Evolutionary conservation across 2,329 filamentous ascomycete genomes (phyloP).

Genomic region (Helminthosporium solani): DNA sequence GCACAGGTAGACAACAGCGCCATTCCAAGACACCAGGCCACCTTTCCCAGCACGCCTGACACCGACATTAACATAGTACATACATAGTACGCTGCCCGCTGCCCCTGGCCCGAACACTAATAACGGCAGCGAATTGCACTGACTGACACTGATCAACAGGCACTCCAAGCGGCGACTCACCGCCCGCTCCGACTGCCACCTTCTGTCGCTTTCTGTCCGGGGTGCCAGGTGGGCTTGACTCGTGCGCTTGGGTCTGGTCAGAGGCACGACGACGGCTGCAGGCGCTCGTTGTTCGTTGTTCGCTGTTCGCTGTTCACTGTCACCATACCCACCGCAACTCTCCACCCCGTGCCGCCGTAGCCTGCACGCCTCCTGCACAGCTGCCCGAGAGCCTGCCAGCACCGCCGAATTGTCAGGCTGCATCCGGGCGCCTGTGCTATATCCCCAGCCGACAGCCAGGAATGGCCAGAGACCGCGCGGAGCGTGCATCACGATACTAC

Average conservation of each 20-base stretch:
- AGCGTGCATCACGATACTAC: constrained; percentile 33
- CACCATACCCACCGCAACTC: constrained; percentile 29
- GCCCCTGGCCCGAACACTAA: too few species aligned
- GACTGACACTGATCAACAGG: constrained; percentile 32
- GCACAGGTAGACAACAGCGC: constrained; percentile 29
- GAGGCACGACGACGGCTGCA: constrained; percentile 22
- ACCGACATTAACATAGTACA: constrained; percentile 18
- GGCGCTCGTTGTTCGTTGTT: too few species aligned
- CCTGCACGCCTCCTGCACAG: constrained; percentile 33
- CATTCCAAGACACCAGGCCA: constrained; percentile 27
- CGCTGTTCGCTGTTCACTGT: constrained; percentile 34
- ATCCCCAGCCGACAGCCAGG: constrained; percentile 28
- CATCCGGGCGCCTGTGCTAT: constrained; percentile 28
- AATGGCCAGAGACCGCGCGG: constrained; percentile 38
- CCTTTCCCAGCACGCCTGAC: constrained; percentile 29
- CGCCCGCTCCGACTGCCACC: constrained; percentile 36
- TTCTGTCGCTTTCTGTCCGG: constrained; percentile 14
- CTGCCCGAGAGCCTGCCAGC: constrained; percentile 34
- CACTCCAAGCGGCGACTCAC: constrained; percentile 29
- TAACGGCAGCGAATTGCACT: too few species aligned
- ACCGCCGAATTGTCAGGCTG: constrained; percentile 33
- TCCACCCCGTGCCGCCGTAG: constrained; percentile 21
- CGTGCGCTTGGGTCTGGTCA: constrained; percentile 30
- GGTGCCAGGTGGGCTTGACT: constrained; percentile 22
- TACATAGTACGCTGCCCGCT: too few species aligned